These are phyloP conservation scores for Astraeus odoratus DNA, from an alignment of 768 basidiomycete genomes.

Conservation along the genomic window DNA sequence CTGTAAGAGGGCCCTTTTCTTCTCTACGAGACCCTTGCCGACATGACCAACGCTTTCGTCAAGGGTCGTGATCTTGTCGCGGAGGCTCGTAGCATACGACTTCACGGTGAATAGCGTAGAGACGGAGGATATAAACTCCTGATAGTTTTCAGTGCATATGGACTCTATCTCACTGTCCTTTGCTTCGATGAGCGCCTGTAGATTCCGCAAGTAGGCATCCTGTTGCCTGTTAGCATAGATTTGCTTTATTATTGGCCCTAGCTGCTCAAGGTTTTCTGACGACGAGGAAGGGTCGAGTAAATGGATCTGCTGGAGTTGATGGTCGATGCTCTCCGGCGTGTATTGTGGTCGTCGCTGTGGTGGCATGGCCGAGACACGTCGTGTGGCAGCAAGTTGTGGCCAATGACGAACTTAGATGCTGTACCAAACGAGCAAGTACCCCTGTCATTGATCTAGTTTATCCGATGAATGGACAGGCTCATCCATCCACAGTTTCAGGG, in stretches of 20 bases:
- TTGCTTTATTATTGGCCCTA: conserved; percentile 91
- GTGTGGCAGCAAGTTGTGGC: too few relatives aligned
- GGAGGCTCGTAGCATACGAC: conserved; percentile 91
- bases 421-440: too few relatives aligned
- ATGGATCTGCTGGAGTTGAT: conserved; percentile 88
- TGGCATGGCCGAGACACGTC: conserved; percentile 59
- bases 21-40: conserved; percentile 83
- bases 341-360: conserved; percentile 67
- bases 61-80: conserved; percentile 83
- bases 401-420: too few relatives aligned
- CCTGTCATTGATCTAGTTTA: too few relatives aligned
- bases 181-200: conserved; percentile 83
- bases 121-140: conserved; percentile 95
- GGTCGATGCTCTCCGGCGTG: conserved; percentile 80
- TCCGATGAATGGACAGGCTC: too few relatives aligned
- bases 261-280: conserved; percentile 91
- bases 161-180: conserved; percentile 96
- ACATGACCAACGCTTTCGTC: conserved; percentile 86
- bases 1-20: conserved; percentile 86
- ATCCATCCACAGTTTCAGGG: neutral
- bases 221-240: conserved; percentile 85
- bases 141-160: conserved; percentile 94
- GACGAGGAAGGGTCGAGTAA: conserved; percentile 81
- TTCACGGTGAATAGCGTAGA: conserved; percentile 95
- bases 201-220: conserved; percentile 79